A percentile compares a stretch with the other conserved stretches of the same genome.
These are phyloP conservation scores for Aspergillus chevalieri DNA, from an alignment of 2,329 filamentous ascomycete genomes.

Conservation along the genomic window DNA sequence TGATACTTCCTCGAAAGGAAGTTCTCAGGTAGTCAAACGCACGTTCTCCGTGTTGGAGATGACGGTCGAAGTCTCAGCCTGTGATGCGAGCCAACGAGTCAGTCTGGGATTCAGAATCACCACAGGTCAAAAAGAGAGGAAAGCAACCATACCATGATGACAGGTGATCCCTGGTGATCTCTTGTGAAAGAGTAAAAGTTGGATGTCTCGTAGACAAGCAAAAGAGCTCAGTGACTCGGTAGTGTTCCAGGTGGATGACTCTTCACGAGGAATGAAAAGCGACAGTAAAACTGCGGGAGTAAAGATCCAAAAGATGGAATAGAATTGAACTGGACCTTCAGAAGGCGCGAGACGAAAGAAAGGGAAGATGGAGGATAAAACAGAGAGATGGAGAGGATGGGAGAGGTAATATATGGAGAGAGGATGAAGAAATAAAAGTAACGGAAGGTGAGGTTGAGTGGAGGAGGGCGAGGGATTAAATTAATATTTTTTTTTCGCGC, in stretches of 20 bases:
- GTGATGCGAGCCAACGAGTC: constrained; percentile 22
- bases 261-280: neutral
- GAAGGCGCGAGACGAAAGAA: constrained; percentile 3
- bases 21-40: constrained; percentile 25
- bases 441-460: neutral
- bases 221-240: neutral
- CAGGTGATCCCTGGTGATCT: constrained; percentile 10
- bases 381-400: constrained; percentile 12
- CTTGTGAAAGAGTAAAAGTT: neutral
- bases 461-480: neutral
- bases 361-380: constrained; percentile 3
- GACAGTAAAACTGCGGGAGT: neutral
- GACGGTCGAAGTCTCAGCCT: constrained; percentile 38
- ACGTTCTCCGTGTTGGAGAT: constrained; percentile 45
- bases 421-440: constrained; percentile 24
- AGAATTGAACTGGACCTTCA: neutral
- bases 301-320: neutral
- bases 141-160: constrained; percentile 22
- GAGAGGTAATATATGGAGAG: constrained; percentile 17
- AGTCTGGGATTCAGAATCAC: constrained; percentile 8
- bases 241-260: neutral
- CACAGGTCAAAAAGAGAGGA: neutral
- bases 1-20: neutral
- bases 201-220: neutral
- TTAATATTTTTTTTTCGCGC: neutral